Evolutionary conservation across 139 green algal species (phyloP).

Genomic region (Coelastrella sp.): DNA sequence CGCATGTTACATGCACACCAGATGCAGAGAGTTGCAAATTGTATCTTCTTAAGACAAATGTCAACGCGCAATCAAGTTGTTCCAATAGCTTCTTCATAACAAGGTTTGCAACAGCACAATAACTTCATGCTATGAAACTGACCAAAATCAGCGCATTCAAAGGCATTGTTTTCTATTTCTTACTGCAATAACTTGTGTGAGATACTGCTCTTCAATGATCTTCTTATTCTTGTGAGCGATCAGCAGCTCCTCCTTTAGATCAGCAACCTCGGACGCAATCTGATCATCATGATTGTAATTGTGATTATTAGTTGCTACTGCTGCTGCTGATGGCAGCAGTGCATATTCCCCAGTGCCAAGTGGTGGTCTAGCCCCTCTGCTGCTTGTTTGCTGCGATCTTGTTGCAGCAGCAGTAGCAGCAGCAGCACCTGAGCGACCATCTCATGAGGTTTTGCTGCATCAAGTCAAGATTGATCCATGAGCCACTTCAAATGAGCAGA

Average conservation of each 20-base stretch:
- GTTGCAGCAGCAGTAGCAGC: background rate
- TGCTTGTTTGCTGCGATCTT: background rate
- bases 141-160: background rate
- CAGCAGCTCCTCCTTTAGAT: slow-evolving; percentile 11
- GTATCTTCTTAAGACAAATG: no score
- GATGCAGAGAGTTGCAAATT: no score
- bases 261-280: background rate
- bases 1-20: no score
- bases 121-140: background rate
- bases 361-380: background rate
- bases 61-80: no score
- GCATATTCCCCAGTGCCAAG: background rate
- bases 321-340: background rate
- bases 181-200: slow-evolving; percentile 9
- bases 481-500: slow-evolving; percentile 6
- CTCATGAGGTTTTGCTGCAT: slow-evolving; percentile 28
- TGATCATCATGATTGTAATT: no score
- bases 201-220: slow-evolving; percentile 27
- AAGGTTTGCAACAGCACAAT: background rate
- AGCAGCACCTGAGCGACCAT: slow-evolving; percentile 26
- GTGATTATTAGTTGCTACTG: no score
- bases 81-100: no score
- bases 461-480: slow-evolving; percentile 21
- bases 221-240: background rate
- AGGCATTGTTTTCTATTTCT: background rate